These are phyloP conservation scores for Suhomyces choctaworum DNA, from an alignment of 1,139 yeast species.

Conservation along the genomic window DNA sequence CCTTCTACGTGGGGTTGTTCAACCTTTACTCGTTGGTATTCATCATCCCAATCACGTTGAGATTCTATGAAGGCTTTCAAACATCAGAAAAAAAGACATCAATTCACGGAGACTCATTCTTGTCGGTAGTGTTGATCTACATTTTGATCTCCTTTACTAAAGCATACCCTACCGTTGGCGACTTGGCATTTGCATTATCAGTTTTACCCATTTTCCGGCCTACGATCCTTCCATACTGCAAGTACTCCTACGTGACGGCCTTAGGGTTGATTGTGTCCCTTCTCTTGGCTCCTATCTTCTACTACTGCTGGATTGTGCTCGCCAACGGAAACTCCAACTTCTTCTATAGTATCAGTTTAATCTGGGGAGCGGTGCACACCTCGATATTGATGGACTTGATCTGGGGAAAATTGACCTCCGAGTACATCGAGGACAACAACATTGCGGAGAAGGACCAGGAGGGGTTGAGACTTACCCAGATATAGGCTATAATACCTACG, in stretches of 20 bases:
- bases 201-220: constrained; percentile 57
- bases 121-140: constrained; percentile 61
- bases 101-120: constrained; percentile 53
- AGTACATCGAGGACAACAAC: constrained; percentile 55
- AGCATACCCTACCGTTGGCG: constrained; percentile 88
- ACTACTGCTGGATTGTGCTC: constrained; percentile 89
- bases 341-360: constrained; percentile 89
- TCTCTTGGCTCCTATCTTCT: constrained; percentile 79
- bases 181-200: constrained; percentile 68
- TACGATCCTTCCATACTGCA: constrained; percentile 38
- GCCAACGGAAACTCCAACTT: constrained; percentile 97
- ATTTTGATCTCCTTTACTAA: constrained; percentile 75
- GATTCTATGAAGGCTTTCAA: constrained; percentile 47
- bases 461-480: constrained; percentile 42
- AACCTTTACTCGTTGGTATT: constrained; percentile 72
- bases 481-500: no score
- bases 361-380: constrained; percentile 72
- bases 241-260: constrained; percentile 34
- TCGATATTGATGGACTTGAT: constrained; percentile 71
- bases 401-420: constrained; percentile 77
- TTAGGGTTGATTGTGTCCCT: constrained; percentile 41
- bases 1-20: constrained; percentile 82
- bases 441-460: constrained; percentile 20
- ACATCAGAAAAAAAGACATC: constrained; percentile 9
- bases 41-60: constrained; percentile 69